Evolutionary conservation across 192 early-diverging fungal genomes (phyloP).

Genomic region (Coemansia sp.): DNA sequence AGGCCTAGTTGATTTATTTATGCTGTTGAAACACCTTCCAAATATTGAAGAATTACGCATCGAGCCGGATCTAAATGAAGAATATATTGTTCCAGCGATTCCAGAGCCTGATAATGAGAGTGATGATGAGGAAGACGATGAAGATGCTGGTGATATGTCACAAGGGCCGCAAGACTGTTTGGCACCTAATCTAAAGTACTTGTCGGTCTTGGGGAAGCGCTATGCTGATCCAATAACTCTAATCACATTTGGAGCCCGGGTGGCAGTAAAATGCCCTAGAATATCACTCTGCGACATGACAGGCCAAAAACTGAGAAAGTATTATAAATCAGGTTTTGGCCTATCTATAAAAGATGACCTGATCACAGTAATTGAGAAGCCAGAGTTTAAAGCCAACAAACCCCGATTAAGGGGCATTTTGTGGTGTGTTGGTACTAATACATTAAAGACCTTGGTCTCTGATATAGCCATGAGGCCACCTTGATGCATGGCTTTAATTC

Average conservation of each 20-base stretch:
- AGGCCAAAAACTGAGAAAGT: not conserved
- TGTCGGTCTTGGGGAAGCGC: not conserved
- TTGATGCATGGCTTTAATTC: not conserved
- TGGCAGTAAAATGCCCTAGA: not conserved
- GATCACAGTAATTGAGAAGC: not conserved
- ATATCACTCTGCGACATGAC: not conserved
- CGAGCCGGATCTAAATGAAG: not conserved
- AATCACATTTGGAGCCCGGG: not conserved
- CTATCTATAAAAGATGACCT: not conserved
- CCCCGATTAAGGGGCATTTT: not conserved
- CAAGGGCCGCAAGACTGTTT: not conserved
- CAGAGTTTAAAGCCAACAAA: constrained; percentile 1
- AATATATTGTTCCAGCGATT: not conserved
- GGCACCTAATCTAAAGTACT: not conserved
- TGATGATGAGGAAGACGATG: not conserved
- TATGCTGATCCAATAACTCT: not conserved
- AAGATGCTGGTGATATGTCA: not conserved
- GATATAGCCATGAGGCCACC: too few relatives aligned
- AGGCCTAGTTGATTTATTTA: not conserved
- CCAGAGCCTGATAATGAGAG: not conserved
- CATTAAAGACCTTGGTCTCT: not conserved
- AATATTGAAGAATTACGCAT: not conserved
- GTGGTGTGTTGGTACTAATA: not conserved
- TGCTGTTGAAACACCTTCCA: not conserved
- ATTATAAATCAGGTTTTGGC: not conserved